Percentiles rank a stretch among this genome's conserved stretches.
phyloP scores from a whole-genome alignment of 306 rosid species.

The Erythrophleum fordii region DNA sequence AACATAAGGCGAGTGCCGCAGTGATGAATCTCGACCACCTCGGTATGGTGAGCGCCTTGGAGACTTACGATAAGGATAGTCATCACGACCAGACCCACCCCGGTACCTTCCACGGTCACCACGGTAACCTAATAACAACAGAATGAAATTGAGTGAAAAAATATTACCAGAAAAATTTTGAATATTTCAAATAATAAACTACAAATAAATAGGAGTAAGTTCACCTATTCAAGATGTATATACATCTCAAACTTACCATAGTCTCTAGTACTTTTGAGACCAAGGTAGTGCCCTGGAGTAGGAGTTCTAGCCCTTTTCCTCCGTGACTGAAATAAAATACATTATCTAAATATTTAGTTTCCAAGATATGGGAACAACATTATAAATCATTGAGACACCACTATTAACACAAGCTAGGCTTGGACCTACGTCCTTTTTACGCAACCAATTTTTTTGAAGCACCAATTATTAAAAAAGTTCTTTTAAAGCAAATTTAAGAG shows the following conservation, averaged over 20 bases:
- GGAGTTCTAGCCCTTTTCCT: conserved; percentile 96
- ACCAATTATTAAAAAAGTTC: background rate
- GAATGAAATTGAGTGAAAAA: conserved; percentile 16
- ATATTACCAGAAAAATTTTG: background rate
- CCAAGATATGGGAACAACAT: conserved; percentile 11
- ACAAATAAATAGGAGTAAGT: background rate
- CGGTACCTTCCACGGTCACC: conserved; percentile 65
- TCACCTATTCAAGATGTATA: background rate
- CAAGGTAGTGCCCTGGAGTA: conserved; percentile 98
- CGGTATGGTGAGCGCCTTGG: conserved; percentile 90
- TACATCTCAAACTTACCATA: conserved; percentile 56
- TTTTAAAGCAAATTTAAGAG: conserved; percentile 8
- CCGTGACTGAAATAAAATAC: conserved; percentile 81
- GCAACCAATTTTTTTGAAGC: conserved; percentile 5
- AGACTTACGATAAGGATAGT: conserved; percentile 74
- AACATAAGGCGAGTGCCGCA: conserved; percentile 69
- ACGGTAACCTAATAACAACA: conserved; percentile 45
- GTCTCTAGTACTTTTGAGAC: conserved; percentile 88
- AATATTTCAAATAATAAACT: background rate
- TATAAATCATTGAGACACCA: conserved; percentile 24
- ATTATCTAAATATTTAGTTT: conserved; percentile 41
- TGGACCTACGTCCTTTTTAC: conserved; percentile 27
- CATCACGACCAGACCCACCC: conserved; percentile 88
- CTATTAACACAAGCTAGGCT: background rate
- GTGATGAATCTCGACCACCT: conserved; percentile 81